Evolutionary conservation across 2,329 filamentous ascomycete species (phyloP), one percentile per base, ranked within the genome.

Genomic region (Penicillium corylophilum): DNA sequence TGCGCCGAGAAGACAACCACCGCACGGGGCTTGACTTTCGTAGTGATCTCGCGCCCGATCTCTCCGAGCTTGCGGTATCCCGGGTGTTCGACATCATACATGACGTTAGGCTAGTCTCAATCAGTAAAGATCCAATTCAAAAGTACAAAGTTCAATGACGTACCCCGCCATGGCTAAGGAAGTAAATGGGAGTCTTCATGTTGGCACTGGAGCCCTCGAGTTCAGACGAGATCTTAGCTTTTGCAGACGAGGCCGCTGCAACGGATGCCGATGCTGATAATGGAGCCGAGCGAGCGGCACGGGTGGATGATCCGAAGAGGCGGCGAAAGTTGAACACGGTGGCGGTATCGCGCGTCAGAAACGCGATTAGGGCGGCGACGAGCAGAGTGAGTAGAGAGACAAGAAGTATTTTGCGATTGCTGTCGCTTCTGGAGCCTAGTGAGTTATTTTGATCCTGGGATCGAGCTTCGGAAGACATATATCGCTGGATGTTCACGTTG

Each of bases 1-100:
- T 92, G 88, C 1, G 87, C 88, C 1, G 87, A 90, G 66, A 92
- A 86, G 23, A 90, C 85, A 1, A 91, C 83, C 15, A 91, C 79
- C 2, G 87, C 88, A 55, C 82, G 85, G 1, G 88, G 88, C 62
- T 85, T 86, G 39, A 90, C 82, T 55, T 83, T 81, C 24, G 80
- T 75, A 0, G 86, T 89, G 65, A 91, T 89, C 62, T 90, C 87
- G 7, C 70, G 76, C 38, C 88, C 88, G 46, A 90, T 84, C 22
- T 77, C 68, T 59, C 85, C 80, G 4, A 91, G 80, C 48, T 86
- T 75, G 4, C 75, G 66, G 62, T 87, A 89, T 9, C 83, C 88
- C 1, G 86, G 84, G 64, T 91, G 88, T 0, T 82, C 67, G 4
- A 76, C 81, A n/a, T 88, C 77, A 63, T 86, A 87, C 77, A 88